These are phyloP conservation scores for Mollisiaceae sp. DNA, from an alignment of 2,329 filamentous ascomycete species.

Conservation along the genomic window DNA sequence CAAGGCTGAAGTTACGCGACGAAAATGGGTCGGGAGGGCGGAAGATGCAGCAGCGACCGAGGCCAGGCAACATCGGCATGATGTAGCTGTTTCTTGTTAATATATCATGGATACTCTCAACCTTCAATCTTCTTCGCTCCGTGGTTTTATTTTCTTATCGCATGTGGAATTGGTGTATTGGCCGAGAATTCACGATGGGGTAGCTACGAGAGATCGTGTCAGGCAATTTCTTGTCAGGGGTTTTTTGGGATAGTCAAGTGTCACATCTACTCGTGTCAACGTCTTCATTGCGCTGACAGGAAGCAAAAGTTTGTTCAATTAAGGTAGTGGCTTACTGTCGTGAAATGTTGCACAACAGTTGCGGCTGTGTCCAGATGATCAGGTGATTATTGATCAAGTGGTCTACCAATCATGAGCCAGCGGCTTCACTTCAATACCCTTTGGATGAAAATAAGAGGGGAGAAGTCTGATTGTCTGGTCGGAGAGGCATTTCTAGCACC, in stretches of 20 bases:
- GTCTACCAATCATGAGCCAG: neutral
- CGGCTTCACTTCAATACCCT: no score
- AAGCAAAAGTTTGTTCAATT: neutral
- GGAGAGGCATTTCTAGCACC: no score
- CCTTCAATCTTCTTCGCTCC: neutral
- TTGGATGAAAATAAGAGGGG: no score
- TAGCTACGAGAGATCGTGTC: no score
- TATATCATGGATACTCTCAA: neutral
- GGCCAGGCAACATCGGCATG: neutral
- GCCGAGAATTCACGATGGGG: neutral
- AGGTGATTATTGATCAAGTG: neutral
- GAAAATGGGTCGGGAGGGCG: constrained; percentile 19
- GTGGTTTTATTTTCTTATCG: neutral
- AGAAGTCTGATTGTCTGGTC: no score
- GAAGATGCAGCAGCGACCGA: constrained; percentile 1
- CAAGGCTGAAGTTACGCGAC: constrained; percentile 23
- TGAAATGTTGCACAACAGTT: constrained; percentile 8
- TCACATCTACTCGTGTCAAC: neutral
- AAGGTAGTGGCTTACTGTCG: neutral
- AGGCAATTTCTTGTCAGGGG: neutral
- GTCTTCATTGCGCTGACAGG: neutral
- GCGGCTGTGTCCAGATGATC: neutral
- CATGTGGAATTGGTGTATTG: neutral
- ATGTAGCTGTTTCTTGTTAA: neutral
- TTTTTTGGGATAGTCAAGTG: neutral